phyloP scores from a whole-genome alignment of 345 rosid genomes.

The Orychophragmus violaceus region DNA sequence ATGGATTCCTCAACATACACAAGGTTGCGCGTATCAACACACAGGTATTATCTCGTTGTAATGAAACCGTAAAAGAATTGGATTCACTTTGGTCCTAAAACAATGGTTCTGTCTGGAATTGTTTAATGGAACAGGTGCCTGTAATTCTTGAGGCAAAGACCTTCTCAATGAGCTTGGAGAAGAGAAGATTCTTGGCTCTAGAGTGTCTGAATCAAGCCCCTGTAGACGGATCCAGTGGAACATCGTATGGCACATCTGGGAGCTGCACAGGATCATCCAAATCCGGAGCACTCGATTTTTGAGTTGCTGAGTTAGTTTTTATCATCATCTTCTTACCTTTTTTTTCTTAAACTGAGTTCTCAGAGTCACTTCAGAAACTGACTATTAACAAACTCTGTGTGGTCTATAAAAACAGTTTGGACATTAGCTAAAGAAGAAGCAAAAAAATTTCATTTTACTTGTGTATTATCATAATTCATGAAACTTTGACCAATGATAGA shows the following conservation, averaged over 20 bases:
- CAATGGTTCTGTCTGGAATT: not conserved
- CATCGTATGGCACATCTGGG: conserved; percentile 66
- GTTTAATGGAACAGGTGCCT: conserved; percentile 53
- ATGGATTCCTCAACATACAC: conserved; percentile 82
- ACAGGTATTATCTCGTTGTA: conserved; percentile 46
- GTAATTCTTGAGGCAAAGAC: conserved; percentile 77
- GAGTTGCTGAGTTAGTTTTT: conserved; percentile 19
- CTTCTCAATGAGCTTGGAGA: conserved; percentile 74
- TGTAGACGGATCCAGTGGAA: conserved; percentile 80
- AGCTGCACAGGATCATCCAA: conserved; percentile 62
- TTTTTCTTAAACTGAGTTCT: not conserved
- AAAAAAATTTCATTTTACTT: not conserved
- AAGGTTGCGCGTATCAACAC: conserved; percentile 73
- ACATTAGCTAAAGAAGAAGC: not conserved
- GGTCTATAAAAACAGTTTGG: not conserved
- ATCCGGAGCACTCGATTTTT: conserved; percentile 63
- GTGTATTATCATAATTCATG: not conserved
- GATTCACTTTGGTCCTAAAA: not conserved
- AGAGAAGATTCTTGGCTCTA: conserved; percentile 65
- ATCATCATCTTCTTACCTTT: not conserved
- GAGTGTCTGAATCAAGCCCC: conserved; percentile 97
- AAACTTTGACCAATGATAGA: not conserved
- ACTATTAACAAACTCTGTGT: not conserved
- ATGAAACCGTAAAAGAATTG: not conserved
- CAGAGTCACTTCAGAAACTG: not conserved